These are phyloP conservation scores for Wallacemonas collosoma DNA, from an alignment of 208 protist genomes.

Conservation along the genomic window DNA sequence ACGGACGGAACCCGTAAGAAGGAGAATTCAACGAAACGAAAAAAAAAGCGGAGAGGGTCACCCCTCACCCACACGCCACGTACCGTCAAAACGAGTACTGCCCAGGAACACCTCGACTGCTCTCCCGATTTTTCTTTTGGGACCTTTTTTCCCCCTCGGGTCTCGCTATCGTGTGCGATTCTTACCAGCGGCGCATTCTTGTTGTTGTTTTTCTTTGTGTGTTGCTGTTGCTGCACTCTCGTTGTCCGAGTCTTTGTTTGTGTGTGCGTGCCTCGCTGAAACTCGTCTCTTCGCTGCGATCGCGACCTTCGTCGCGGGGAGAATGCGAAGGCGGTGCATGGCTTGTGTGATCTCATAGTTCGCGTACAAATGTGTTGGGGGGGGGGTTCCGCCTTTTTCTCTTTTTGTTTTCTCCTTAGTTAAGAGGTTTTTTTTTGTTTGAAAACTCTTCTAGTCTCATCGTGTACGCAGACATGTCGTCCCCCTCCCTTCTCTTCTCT, in stretches of 20 bases:
- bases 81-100: conserved; percentile 6
- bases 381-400: not conserved
- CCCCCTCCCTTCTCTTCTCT: not conserved
- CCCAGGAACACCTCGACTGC: not conserved
- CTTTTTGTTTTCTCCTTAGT: conserved; percentile 6
- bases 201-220: conserved; percentile 4
- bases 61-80: not conserved
- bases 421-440: not conserved
- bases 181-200: too few relatives aligned
- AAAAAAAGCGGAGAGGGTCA: not conserved
- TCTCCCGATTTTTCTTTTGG: too few relatives aligned
- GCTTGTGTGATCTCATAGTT: not conserved
- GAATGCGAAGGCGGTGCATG: not conserved
- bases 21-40: not conserved
- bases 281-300: not conserved
- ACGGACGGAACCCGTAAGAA: too few relatives aligned
- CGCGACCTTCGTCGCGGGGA: not conserved
- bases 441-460: not conserved
- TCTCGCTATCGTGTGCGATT: too few relatives aligned
- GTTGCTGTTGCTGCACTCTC: not conserved
- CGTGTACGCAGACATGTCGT: too few relatives aligned
- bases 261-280: not conserved
- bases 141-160: too few relatives aligned
- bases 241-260: not conserved
- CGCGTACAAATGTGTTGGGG: not conserved